These are phyloP conservation scores for Thermomucor indicae-seudaticae DNA, from an alignment of 371 early-diverging fungal genomes.

Conservation along the genomic window DNA sequence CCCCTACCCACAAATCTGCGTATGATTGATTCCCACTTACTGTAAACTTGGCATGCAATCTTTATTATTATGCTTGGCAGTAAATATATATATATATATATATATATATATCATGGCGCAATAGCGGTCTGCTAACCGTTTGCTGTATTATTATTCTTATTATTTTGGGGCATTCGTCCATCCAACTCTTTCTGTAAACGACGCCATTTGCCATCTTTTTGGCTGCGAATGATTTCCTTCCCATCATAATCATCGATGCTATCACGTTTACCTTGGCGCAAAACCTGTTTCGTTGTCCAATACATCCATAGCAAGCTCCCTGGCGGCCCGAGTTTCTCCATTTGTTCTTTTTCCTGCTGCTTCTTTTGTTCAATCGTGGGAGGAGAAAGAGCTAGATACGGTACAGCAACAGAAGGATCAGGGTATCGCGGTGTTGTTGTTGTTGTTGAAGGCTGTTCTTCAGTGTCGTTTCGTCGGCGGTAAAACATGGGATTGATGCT, in stretches of 20 bases:
- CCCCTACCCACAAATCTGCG: no score
- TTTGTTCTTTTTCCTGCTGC: conserved; percentile 1
- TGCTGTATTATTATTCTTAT: no score
- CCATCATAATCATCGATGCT: background rate
- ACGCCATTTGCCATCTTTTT: background rate
- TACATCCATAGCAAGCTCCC: conserved; percentile 1
- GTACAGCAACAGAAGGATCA: background rate
- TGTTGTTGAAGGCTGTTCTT: no score
- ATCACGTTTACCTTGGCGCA: background rate
- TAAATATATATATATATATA: no score
- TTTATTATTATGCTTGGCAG: no score
- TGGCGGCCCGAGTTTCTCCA: background rate
- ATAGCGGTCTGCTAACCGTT: no score
- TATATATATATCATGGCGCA: no score
- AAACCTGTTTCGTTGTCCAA: background rate
- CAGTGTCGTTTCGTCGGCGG: no score
- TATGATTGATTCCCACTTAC: no score
- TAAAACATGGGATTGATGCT: background rate
- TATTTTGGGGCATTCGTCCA: no score
- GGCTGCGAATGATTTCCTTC: background rate
- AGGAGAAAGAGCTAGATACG: background rate
- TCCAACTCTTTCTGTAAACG: background rate
- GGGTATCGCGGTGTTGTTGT: background rate
- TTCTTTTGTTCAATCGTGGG: conserved; percentile 1
- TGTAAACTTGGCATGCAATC: no score